Percentiles rank a stretch among this genome's conserved stretches.
Evolutionary conservation across 228 moss, liverwort and hornwort genomes (phyloP).

Genomic region (Sphagnum fallax): DNA sequence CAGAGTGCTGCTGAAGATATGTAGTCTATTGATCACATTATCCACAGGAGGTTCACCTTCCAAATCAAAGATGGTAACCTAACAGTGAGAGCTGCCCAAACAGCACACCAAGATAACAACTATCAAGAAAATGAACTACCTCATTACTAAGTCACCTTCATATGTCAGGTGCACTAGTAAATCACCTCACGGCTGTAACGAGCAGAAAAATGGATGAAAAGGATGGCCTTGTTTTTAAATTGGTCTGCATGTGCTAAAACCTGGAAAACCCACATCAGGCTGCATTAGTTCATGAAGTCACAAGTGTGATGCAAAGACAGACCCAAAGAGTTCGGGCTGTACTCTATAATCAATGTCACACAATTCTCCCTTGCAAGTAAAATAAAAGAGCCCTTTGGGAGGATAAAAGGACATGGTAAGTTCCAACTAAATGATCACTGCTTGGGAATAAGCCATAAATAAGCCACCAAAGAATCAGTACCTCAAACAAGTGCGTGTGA

Average conservation of each 20-base stretch:
- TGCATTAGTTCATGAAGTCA: background rate
- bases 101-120: background rate
- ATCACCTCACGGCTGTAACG: slow-evolving; percentile 34
- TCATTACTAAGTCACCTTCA: background rate
- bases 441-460: background rate
- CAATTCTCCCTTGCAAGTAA: background rate
- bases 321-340: background rate
- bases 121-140: background rate
- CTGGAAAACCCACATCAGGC: slow-evolving; percentile 13
- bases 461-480: slow-evolving; percentile 5
- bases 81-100: too few relatives aligned
- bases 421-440: background rate
- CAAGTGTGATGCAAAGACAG: background rate
- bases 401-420: background rate
- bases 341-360: background rate
- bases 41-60: background rate
- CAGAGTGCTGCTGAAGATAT: background rate
- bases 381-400: background rate
- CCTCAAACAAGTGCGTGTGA: slow-evolving; percentile 92
- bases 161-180: background rate
- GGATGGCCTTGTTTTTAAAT: slow-evolving; percentile 60
- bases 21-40: background rate
- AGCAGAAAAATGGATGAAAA: slow-evolving; percentile 80
- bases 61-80: background rate
- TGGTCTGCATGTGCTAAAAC: slow-evolving; percentile 57